Evolutionary conservation across 257 asterid genomes (phyloP).

Genomic region (Petunia secreta): DNA sequence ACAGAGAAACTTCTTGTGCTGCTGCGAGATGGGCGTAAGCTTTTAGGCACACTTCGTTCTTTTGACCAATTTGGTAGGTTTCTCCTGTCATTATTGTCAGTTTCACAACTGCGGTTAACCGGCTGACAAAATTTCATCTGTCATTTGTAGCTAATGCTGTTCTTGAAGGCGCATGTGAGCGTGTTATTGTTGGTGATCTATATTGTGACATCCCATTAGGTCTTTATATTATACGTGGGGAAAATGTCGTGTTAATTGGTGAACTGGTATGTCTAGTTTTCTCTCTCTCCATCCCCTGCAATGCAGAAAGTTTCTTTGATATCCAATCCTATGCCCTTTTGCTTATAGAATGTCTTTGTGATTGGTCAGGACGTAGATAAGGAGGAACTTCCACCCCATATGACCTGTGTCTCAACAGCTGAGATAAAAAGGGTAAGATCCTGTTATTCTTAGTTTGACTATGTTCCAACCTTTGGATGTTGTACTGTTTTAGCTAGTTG

Average conservation of each 20-base stretch:
- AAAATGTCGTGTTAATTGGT: constrained; percentile 95
- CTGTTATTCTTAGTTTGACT: constrained; percentile 11
- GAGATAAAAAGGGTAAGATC: constrained; percentile 80
- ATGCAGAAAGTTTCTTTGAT: not conserved
- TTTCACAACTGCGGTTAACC: not conserved
- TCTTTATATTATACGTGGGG: constrained; percentile 91
- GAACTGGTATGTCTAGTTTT: constrained; percentile 70
- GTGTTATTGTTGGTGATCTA: constrained; percentile 87
- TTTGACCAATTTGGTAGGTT: constrained; percentile 80
- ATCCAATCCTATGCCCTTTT: not conserved
- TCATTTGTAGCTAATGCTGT: constrained; percentile 84
- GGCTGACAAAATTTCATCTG: constrained; percentile 30
- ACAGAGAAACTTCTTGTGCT: constrained; percentile 79
- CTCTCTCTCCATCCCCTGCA: not conserved
- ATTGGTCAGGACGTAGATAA: constrained; percentile 71
- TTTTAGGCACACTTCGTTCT: constrained; percentile 74
- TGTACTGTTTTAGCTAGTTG: too few relatives aligned
- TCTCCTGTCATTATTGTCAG: constrained; percentile 23
- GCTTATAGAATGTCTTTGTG: constrained; percentile 23
- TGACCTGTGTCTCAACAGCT: constrained; percentile 71
- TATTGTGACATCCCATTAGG: constrained; percentile 94
- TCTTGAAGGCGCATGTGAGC: constrained; percentile 95
- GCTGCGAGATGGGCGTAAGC: constrained; percentile 78
- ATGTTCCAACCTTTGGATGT: too few relatives aligned
- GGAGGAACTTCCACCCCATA: constrained; percentile 86